phyloP scores from a whole-genome alignment of 306 rosid species.

The Vigna angularis region DNA sequence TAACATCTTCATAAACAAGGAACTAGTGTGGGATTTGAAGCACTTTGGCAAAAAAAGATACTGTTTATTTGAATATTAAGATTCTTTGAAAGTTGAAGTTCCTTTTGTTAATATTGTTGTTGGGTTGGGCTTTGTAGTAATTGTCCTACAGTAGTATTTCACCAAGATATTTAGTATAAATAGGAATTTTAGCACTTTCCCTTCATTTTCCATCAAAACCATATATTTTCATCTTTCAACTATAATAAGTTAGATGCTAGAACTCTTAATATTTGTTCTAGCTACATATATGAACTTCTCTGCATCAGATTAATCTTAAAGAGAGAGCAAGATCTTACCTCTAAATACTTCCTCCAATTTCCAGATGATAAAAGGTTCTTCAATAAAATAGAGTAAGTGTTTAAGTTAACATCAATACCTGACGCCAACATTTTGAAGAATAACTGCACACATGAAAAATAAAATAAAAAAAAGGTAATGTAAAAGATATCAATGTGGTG shows the following conservation, averaged over 20 bases:
- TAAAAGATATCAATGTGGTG: conserved; percentile 27
- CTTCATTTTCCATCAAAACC: not conserved
- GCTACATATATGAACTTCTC: not conserved
- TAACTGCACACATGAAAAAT: conserved; percentile 55
- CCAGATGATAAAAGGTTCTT: conserved; percentile 85
- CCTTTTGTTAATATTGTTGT: not conserved
- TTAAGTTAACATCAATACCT: conserved; percentile 67
- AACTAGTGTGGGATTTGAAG: not conserved
- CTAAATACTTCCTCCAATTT: conserved; percentile 95
- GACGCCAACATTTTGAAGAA: conserved; percentile 81
- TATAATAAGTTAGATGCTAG: conserved; percentile 1
- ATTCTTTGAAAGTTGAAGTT: not conserved
- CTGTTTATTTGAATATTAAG: not conserved
- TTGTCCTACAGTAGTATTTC: not conserved
- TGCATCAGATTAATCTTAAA: conserved; percentile 26
- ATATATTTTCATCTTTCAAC: conserved; percentile 1
- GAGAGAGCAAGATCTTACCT: conserved; percentile 56
- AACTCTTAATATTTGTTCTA: conserved; percentile 21
- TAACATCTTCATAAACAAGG: too few relatives aligned
- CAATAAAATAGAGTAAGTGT: conserved; percentile 81
- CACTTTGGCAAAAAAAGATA: not conserved
- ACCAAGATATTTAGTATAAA: not conserved
- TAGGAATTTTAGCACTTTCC: not conserved
- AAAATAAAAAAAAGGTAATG: conserved; percentile 18
- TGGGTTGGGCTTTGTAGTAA: not conserved